Base-by-base conservation (phyloP, 2,329 filamentous ascomycete genomes). In the Cladosporium sp. region DNA sequence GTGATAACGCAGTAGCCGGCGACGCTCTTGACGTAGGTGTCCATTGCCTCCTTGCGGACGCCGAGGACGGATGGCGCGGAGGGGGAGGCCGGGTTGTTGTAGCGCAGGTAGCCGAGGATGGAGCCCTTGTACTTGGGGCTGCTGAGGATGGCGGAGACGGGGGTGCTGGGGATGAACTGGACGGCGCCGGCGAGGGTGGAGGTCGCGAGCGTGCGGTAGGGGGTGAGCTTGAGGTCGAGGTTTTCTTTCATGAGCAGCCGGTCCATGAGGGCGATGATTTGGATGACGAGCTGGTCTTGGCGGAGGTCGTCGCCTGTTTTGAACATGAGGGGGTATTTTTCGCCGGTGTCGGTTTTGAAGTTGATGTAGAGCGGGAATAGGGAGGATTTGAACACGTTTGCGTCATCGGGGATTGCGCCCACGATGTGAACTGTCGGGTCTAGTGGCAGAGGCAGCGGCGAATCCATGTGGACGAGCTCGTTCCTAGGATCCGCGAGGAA, bases 1-100 rank as follows among this genome's bases (percentile, higher is more conserved):
- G 95, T 98, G 61, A 98, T 96, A 11, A 98, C 93, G 69, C 93
- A 97, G 72, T 98, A 98, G 33, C 93, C 93, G 0, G 93, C 93
- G 66, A 93, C 96, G 0, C 90, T 95, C 66, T 91, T 92, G 66
- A 97, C 84, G 67, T 95, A 98, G 1, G 86, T 96, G 61, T 98
- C 93, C 73, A 98, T 85, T 0, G 89, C 86, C 66, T 96, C 92
- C 67, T 92, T 91, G 28, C 91, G 86, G 28, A 98, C 85, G 1
- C 92, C 90, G 1, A 95, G 78, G 0, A 90, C 86, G 4, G 60
- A 60, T 0, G 62, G 52, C 67, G 95, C 83, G 0, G 87, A 84
- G 65, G 95, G 89, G 16, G 87, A 82, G 65, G 96, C 91, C 0
- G 92, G 91, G 63, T 96, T 96, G 70, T 97, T 89, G 54, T 86